These are phyloP conservation scores for Bothia castanella DNA, from an alignment of 1,284 basidiomycete species.

Conservation along the genomic window DNA sequence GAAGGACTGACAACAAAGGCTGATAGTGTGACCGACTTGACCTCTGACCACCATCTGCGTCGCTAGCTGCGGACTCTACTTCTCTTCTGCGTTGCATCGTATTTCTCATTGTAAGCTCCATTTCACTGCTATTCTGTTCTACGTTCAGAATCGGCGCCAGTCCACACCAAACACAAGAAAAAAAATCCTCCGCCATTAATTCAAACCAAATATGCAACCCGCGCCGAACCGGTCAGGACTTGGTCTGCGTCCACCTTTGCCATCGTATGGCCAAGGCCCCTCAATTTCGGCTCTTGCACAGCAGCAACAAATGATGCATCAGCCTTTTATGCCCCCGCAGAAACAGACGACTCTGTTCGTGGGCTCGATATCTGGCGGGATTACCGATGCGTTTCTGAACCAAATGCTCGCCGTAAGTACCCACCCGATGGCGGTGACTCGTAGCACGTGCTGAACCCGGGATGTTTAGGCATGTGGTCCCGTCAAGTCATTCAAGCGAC, in stretches of 20 bases:
- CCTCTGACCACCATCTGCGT: conserved; percentile 8
- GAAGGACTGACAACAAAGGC: too few relatives aligned
- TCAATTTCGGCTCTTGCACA: conserved; percentile 83
- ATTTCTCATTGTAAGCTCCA: conserved; percentile 7
- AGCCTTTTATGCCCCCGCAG: conserved; percentile 56
- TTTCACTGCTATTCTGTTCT: background rate
- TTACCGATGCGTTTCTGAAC: conserved; percentile 77
- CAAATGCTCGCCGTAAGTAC: conserved; percentile 70
- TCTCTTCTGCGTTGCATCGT: background rate
- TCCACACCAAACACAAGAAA: background rate
- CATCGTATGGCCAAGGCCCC: conserved; percentile 81
- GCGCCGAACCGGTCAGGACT: conserved; percentile 72
- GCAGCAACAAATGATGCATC: conserved; percentile 66
- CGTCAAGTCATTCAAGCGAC: conserved; percentile 83
- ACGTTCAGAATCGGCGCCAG: background rate
- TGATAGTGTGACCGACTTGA: background rate
- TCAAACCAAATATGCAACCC: conserved; percentile 53
- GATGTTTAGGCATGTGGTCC: conserved; percentile 77
- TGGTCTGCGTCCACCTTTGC: conserved; percentile 78
- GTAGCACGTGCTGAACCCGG: conserved; percentile 1
- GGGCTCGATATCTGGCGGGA: conserved; percentile 92
- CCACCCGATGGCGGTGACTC: background rate
- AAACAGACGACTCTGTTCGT: conserved; percentile 77
- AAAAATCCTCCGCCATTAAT: background rate
- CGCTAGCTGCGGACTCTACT: background rate